phyloP scores from a whole-genome alignment of 2,329 filamentous ascomycete genomes.

The Xenosphaeropsis pyriputrescens region DNA sequence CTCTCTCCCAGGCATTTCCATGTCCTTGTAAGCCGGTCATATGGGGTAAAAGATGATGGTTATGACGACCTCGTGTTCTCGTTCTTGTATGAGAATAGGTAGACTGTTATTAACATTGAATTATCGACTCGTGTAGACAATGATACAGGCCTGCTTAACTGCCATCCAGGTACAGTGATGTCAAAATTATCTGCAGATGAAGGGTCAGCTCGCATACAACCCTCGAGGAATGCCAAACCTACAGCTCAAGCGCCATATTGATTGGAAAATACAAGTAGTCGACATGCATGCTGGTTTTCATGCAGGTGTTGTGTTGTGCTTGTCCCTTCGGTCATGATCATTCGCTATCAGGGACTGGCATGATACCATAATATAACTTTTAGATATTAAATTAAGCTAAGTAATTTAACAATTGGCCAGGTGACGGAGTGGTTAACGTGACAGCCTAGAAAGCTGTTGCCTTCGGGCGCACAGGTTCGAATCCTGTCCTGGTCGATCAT shows the following conservation, averaged over 20 bases:
- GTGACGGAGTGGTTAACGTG: slow-evolving; percentile 1
- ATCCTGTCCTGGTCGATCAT: slow-evolving; percentile 1
- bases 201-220: not conserved
- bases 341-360: no score
- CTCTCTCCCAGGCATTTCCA: no score
- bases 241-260: not conserved
- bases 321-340: no score
- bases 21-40: no score
- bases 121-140: no score
- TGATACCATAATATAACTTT: not conserved
- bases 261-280: not conserved
- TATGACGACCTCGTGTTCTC: not conserved
- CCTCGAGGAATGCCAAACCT: not conserved
- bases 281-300: not conserved
- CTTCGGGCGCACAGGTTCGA: slow-evolving; percentile 2
- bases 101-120: no score
- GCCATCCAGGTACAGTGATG: no score
- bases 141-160: no score
- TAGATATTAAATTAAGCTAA: not conserved
- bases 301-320: not conserved
- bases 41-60: not conserved
- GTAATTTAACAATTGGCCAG: not conserved
- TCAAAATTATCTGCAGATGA: not conserved
- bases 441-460: slow-evolving; percentile 1
- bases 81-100: no score